Percentiles rank a stretch among this genome's conserved stretches.
Evolutionary conservation across 805 yeast species (phyloP).

Genomic region (Scheffersomyces stipitis): DNA sequence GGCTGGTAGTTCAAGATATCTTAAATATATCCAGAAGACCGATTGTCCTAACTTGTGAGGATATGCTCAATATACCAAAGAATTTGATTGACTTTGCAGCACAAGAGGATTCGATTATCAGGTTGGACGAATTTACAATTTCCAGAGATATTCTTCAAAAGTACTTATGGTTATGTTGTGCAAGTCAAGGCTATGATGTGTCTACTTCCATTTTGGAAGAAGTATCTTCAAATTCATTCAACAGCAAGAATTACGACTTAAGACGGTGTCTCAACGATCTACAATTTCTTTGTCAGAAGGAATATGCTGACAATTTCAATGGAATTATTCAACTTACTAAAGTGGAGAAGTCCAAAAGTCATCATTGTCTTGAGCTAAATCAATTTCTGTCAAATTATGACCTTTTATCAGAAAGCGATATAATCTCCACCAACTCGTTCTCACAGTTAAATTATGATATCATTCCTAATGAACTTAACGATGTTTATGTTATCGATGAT

Average conservation of each 20-base stretch:
- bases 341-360: not conserved
- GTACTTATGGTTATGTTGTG: constrained; percentile 44
- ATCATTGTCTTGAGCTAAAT: no score
- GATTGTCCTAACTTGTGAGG: constrained; percentile 63
- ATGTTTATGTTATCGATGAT: constrained; percentile 33
- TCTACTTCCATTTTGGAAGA: constrained; percentile 24
- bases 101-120: constrained; percentile 40
- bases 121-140: constrained; percentile 22
- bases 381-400: constrained; percentile 19
- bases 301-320: constrained; percentile 2
- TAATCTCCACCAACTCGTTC: constrained; percentile 21
- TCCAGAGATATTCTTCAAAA: constrained; percentile 17
- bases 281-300: constrained; percentile 38
- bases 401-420: constrained; percentile 27
- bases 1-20: constrained; percentile 68
- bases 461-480: constrained; percentile 35
- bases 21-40: constrained; percentile 67
- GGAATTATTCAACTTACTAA: no score
- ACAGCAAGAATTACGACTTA: constrained; percentile 38
- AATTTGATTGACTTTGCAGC: constrained; percentile 45
- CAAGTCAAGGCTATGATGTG: constrained; percentile 34
- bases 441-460: constrained; percentile 27
- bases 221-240: constrained; percentile 20
- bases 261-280: constrained; percentile 46
- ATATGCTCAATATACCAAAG: constrained; percentile 47